phyloP scores from a whole-genome alignment of 495 filamentous ascomycete species.

The Schizothecium vesticola region DNA sequence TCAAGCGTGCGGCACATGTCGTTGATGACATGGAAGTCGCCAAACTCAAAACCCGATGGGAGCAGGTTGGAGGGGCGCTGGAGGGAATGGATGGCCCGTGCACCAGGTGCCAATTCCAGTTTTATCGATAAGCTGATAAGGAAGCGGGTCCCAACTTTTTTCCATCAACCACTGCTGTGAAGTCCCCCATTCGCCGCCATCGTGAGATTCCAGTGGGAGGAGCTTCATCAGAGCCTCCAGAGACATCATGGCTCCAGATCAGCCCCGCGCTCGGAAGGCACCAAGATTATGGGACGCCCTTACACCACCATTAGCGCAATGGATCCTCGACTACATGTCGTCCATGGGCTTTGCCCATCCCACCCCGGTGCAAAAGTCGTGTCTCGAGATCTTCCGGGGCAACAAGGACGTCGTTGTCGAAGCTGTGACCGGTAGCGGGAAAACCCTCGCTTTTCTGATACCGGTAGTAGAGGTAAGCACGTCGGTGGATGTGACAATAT shows the following conservation, averaged over 20 bases:
- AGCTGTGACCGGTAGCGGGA: constrained; percentile 93
- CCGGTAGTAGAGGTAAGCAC: constrained; percentile 64
- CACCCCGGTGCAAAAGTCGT: constrained; percentile 93
- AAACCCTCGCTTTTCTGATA: constrained; percentile 87
- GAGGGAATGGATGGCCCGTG: not conserved
- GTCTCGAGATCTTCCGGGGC: constrained; percentile 82
- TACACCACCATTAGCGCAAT: constrained; percentile 65
- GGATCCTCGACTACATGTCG: constrained; percentile 78
- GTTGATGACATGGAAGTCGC: not conserved
- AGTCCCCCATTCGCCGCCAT: not conserved
- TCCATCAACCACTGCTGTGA: not conserved
- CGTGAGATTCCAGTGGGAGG: not conserved
- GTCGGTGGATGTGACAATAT: not conserved
- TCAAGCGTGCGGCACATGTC: not conserved
- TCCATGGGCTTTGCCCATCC: constrained; percentile 82
- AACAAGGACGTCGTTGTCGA: constrained; percentile 98
- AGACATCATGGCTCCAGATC: constrained; percentile 32
- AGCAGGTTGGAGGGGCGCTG: not conserved
- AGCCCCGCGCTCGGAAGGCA: constrained; percentile 34
- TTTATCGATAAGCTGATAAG: constrained; percentile 21
- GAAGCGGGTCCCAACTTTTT: constrained; percentile 6
- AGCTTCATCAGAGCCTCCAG: not conserved
- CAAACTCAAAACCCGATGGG: not conserved
- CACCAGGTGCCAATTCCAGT: not conserved
- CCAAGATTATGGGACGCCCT: constrained; percentile 73